Base-by-base conservation (phyloP, 2,329 filamentous ascomycete genomes). In the Colletotrichum tropicicola region DNA sequence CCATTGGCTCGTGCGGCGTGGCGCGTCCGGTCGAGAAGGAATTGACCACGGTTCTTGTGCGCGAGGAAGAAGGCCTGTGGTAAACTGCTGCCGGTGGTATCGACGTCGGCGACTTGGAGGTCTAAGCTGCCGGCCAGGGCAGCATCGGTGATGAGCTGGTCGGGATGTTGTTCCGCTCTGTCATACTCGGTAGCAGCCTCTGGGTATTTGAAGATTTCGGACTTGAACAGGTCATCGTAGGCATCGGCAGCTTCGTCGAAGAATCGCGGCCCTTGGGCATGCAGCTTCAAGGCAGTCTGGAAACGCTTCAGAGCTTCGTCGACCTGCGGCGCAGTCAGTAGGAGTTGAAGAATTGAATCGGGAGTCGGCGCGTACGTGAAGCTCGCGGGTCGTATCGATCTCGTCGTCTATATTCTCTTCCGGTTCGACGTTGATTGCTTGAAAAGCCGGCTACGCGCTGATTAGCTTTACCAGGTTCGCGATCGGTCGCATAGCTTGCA, bases 221-320 rank as follows among this genome's bases (percentile, higher is more conserved):
- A 98, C 56, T 91, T 83, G 77, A 99, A 97, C 2, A 99, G 88
- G 37, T 88, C 88, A 49, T 91, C 84, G 79, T 99, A 99, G 47
- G 96, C 95, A 54, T 90, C 86, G 44, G 87, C 85, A 19, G 97
- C 95, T 73, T 93, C 89, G 49, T 88, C 79, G 75, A 93, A 96
- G 57, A 89, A 92, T 17, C 82, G 81, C 0, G 92, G 89, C 2
- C 96, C 94, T 78, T 97, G 93, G 2, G 95, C 91, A 75, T 99
- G 96, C 69, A 94, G 89, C 77, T 95, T 97, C 62, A 99, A 82
- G 48, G 96, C 96, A 71, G 86, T 91, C 74, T 98, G 94, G 75
- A 98, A 99, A 35, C 95, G 87, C 79, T 98, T 98, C 67, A 99
- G 83, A 49, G 96, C 94, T 80, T 99, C 96, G 73, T 99, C 96